Percentiles rank a stretch among this genome's conserved stretches.
These are phyloP conservation scores for Pseudomassariella vexata DNA, from an alignment of 2,329 filamentous ascomycete species.

Conservation along the genomic window DNA sequence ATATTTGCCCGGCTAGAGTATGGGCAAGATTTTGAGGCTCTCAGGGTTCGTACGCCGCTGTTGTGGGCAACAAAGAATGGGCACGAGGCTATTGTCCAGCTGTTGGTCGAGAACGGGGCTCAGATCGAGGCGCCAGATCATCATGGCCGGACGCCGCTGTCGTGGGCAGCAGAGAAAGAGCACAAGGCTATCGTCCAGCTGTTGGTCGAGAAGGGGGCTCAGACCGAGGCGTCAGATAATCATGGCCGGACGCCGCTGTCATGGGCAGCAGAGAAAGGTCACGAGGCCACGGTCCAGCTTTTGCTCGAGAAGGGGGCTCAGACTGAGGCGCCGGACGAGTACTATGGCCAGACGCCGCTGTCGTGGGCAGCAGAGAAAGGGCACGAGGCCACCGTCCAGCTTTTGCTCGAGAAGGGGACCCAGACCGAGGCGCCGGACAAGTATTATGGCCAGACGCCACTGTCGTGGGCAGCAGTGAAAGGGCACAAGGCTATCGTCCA, in stretches of 20 bases:
- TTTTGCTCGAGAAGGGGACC: neutral
- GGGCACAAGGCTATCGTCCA: neutral
- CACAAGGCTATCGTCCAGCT: neutral
- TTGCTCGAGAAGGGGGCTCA: conserved; percentile 1
- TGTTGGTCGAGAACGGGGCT: neutral
- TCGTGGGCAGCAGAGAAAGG: neutral
- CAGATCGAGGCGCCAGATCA: neutral
- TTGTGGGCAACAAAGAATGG: neutral
- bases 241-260: neutral
- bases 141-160: neutral
- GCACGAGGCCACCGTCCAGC: neutral
- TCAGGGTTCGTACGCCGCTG: no score
- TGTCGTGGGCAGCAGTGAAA: neutral
- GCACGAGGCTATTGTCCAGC: neutral
- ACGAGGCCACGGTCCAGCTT: neutral
- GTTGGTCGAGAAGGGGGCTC: neutral
- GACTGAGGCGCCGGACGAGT: neutral
- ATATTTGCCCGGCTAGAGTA: no score
- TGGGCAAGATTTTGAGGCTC: no score
- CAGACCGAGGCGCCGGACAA: neutral
- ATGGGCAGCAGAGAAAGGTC: neutral
- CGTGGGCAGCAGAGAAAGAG: neutral
- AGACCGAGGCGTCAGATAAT: neutral
- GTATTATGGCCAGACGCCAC: neutral
- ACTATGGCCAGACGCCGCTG: conserved; percentile 1